Base-by-base conservation (phyloP, 2,329 filamentous ascomycete genomes). In the Aspergillus costaricaensis region DNA sequence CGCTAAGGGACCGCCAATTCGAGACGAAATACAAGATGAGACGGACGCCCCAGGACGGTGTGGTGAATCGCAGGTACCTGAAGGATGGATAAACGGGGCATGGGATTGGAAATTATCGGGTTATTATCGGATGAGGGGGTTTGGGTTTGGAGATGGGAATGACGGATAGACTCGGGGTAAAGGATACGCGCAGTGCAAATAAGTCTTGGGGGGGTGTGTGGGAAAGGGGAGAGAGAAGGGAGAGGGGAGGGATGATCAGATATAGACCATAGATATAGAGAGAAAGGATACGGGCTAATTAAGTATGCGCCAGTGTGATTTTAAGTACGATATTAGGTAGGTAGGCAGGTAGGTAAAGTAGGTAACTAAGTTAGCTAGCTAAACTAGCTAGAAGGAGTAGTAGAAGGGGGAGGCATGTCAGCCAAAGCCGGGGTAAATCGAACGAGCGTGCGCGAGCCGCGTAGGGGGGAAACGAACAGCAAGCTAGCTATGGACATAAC, bases 21-120 rank as follows among this genome's bases (percentile, higher is more conserved):
- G 25, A 51, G 25, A 32, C 44, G 23, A 48, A 30, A 47, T 36
- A 7, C 19, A 44, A 25, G 7, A 58, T 54, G 56, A 43, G 56
- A 52, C 48, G 15, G 38, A 43, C 30, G 39, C 56, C 36, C 23
- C 27, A 30, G 47, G 30, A 32, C 38, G 38, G 8, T 8, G n/a
- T 44, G 3, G 27, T 38, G 6, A 39, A 39, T 48, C 27, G 43
- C 49, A 58, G 50, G 56, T 43, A 58, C 50, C 48, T 17, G 56
- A 36, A n/a, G 36, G 56, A 58, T 52, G 27, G 48, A 36, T 36
- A 38, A 25, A 19, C 49, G 27, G 41, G 49, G 50, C 48, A 47
- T 43, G 39, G 50, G 27, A 36, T 21, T 41, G 39, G 27, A 17
- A 7, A 10, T 36, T 36, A 36, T 36, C 32, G 32, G 32, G 32